Base-by-base conservation (phyloP, 371 early-diverging fungal genomes). In the Parasitella parasitica region DNA sequence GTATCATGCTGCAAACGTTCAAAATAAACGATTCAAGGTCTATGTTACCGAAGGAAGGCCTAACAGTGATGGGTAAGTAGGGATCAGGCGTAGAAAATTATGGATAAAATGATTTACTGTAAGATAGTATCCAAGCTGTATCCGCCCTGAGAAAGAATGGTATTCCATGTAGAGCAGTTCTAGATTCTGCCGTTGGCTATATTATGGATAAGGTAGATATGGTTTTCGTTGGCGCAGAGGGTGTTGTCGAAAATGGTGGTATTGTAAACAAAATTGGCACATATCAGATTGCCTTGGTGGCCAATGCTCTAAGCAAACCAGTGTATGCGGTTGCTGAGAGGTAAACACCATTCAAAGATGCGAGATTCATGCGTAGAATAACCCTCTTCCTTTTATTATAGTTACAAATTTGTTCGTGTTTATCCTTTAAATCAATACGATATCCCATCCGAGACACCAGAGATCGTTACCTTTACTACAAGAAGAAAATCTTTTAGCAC, bases 181-280 rank as follows among this genome's bases (percentile, higher is more conserved):
- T 93, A 66, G 99, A 98, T 73, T 82, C 94, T 7, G 96, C 97
- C 16, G 95, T 97, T 3, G 97, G 94, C 32, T 95, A 92, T 75
- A 84, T 94, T 58, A 95, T 98, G 84, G 93, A 92, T 64, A 89
- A 93, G 71, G 93, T 96, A 15, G 94, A 96, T 70, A 82, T 93
- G 86, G 95, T 96, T 0, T 86, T 97, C 64, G 97, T 96, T 30
- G 99, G 99, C 7, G 99, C 97, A 12, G 99, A 98, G 77, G 99
- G 94, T 35, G 95, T 98, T 3, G 95, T 95, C 6, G 95, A 96
- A 76, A 98, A 96, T 69, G 99, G 99, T 28, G 99, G 99, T 6
- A 71, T 98, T 48, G 91, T 98, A 67, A 98, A 97, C 72, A 92
- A 93, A 83, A 87, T 93, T 67, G 94, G 95, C 32, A 93, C 94